phyloP scores from a whole-genome alignment of 129 eudicot species.

The Sambucus nigra region DNA sequence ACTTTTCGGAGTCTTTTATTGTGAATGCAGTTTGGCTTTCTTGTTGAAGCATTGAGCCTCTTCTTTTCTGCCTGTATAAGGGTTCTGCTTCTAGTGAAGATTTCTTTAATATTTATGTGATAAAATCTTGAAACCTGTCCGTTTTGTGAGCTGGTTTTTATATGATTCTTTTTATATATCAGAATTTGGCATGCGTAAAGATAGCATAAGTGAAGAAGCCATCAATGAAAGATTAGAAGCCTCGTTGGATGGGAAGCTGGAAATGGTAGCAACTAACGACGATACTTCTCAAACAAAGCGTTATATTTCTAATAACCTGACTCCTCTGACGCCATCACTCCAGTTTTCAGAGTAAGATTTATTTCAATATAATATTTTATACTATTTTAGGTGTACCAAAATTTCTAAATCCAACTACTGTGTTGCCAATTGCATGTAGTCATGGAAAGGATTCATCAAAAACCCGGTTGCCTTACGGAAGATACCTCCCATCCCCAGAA shows the following conservation, averaged over 20 bases:
- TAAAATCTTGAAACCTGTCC: background rate
- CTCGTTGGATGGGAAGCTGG: conserved; percentile 21
- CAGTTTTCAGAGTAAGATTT: conserved; percentile 43
- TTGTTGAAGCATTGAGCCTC: too few species aligned
- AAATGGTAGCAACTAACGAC: conserved; percentile 14
- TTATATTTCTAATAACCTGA: conserved; percentile 28
- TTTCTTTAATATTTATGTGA: too few species aligned
- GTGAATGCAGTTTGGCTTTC: too few species aligned
- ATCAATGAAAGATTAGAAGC: conserved; percentile 18
- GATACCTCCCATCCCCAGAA: conserved; percentile 32
- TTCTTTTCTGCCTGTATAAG: too few species aligned
- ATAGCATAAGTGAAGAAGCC: conserved; percentile 18
- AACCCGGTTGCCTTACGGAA: conserved; percentile 23
- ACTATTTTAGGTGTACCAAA: background rate
- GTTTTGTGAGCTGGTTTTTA: background rate
- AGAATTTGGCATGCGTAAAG: conserved; percentile 21
- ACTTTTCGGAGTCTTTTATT: too few species aligned
- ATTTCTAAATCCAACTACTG: background rate
- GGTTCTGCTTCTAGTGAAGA: too few species aligned
- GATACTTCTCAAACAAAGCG: conserved; percentile 24
- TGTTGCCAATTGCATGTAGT: conserved; percentile 7
- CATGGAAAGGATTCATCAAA: conserved; percentile 25
- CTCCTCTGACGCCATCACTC: conserved; percentile 39
- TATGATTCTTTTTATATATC: conserved; percentile 1
- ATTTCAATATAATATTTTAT: background rate